These are phyloP conservation scores for Fusarium newnesense DNA, from an alignment of 2,329 filamentous ascomycete species.

Conservation along the genomic window DNA sequence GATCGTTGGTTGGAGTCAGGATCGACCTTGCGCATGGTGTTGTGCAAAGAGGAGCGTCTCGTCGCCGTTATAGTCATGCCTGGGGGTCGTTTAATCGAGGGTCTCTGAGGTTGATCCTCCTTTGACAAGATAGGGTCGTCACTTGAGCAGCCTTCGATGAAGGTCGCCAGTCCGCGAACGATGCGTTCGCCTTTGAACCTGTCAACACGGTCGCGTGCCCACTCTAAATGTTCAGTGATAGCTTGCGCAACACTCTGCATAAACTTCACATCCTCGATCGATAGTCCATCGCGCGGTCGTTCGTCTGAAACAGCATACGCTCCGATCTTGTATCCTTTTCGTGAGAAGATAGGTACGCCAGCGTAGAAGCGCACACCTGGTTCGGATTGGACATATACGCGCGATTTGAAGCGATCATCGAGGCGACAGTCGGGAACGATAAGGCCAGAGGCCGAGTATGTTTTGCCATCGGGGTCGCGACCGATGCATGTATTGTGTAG, in stretches of 20 bases:
- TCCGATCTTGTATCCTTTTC: constrained; percentile 65
- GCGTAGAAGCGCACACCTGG: constrained; percentile 52
- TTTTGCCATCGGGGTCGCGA: constrained; percentile 35
- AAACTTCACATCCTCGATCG: constrained; percentile 59
- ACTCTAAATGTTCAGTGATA: constrained; percentile 70
- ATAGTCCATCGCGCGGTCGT: constrained; percentile 62
- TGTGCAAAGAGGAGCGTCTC: constrained; percentile 22
- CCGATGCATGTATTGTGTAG: constrained; percentile 41
- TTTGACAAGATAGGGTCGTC: constrained; percentile 27
- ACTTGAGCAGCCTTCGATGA: constrained; percentile 61
- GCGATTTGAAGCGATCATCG: constrained; percentile 47
- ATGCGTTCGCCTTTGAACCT: constrained; percentile 64
- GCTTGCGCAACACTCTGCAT: constrained; percentile 66
- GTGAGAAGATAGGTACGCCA: constrained; percentile 68
- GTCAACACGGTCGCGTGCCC: constrained; percentile 61
- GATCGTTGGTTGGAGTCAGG: not conserved
- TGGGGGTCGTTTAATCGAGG: constrained; percentile 30
- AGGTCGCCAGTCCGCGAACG: constrained; percentile 63
- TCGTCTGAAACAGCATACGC: constrained; percentile 69
- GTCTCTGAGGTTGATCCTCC: not conserved
- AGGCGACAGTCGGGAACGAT: constrained; percentile 46
- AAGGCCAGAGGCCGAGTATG: constrained; percentile 45
- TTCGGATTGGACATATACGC: constrained; percentile 48
- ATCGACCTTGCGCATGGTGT: constrained; percentile 14
- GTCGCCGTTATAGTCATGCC: constrained; percentile 29